Conservation (phyloP, 208 protist genomes). For the Sergeia podlipaevii region DNA sequence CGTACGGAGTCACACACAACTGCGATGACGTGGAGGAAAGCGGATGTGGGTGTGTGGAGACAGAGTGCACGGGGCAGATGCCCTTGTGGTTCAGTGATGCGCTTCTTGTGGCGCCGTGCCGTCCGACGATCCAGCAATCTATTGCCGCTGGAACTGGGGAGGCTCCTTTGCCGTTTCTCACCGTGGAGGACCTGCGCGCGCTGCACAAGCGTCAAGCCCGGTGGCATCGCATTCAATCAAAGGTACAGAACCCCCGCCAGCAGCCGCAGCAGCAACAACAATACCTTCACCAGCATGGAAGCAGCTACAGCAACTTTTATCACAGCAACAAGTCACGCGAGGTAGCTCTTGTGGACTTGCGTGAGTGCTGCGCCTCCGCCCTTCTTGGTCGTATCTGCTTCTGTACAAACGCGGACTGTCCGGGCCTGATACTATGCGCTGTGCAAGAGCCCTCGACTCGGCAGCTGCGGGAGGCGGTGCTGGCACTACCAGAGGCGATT, state of each 20-base stretch:
- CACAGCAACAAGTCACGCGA: no score
- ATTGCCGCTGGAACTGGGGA: no score
- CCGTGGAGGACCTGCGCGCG: conserved; percentile 10
- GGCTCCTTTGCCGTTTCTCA: conserved; percentile 16
- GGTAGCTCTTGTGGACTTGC: conserved; percentile 8
- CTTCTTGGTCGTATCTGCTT: conserved; percentile 27
- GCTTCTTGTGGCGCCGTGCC: not conserved
- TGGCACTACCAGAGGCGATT: conserved; percentile 27
- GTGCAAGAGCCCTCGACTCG: conserved; percentile 25
- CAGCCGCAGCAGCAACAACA: no score
- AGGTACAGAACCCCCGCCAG: conserved; percentile 11
- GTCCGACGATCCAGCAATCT: no score
- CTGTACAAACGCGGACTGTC: not conserved
- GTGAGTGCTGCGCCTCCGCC: conserved; percentile 16
- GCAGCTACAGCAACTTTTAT: no score
- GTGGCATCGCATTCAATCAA: no score
- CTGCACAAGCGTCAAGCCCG: no score
- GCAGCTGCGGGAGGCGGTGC: conserved; percentile 36
- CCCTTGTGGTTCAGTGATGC: conserved; percentile 1
- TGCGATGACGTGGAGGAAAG: not conserved
- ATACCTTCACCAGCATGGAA: no score
- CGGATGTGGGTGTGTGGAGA: not conserved
- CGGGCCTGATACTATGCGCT: not conserved
- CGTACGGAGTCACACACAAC: not conserved
- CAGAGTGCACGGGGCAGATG: not conserved